A percentile compares a stretch with the other conserved stretches of the same genome.
phyloP scores from a whole-genome alignment of 345 rosid genomes.

The Salix caprea region DNA sequence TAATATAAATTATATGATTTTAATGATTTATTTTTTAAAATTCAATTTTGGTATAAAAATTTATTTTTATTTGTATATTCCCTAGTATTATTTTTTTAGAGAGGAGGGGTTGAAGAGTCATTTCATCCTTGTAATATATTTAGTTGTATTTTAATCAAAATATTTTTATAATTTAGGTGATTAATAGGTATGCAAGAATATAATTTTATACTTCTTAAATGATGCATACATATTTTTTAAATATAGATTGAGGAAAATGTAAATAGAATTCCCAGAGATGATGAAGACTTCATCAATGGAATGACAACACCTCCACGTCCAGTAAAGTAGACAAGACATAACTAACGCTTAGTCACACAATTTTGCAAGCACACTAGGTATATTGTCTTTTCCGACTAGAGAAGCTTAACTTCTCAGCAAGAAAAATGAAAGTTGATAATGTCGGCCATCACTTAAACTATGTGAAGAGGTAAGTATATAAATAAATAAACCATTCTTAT shows the following conservation, averaged over 20 bases:
- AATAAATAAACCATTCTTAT: no score
- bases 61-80: no score
- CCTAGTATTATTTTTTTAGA: no score
- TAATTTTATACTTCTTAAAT: not conserved
- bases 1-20: no score
- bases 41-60: no score
- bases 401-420: conserved; percentile 12
- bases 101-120: no score
- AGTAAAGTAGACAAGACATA: conserved; percentile 34
- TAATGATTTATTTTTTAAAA: no score
- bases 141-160: no score
- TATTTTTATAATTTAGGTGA: no score
- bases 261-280: no score
- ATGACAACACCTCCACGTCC: conserved; percentile 2
- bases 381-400: conserved; percentile 14
- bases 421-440: conserved; percentile 11
- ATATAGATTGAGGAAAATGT: not conserved
- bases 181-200: no score
- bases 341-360: conserved; percentile 17
- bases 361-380: conserved; percentile 1
- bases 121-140: no score
- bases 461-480: not conserved
- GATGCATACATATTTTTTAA: not conserved
- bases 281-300: not conserved
- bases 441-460: conserved; percentile 34